These are phyloP conservation scores for Leccinum subtestaceum DNA, from an alignment of 768 basidiomycete genomes.

Conservation along the genomic window DNA sequence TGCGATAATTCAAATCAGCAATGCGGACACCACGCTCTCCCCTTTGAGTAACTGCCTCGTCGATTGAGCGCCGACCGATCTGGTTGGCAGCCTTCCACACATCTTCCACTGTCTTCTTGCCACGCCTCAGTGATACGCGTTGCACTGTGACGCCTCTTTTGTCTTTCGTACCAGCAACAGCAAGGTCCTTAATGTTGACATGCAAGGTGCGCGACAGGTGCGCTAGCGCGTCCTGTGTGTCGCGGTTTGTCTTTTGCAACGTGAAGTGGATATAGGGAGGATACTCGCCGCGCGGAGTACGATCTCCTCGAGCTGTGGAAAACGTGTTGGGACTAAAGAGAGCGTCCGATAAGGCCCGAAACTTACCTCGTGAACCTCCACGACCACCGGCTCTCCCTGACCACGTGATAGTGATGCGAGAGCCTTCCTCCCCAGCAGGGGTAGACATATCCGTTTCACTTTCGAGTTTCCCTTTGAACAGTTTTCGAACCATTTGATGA, in stretches of 20 bases:
- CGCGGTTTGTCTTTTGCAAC: conserved; percentile 94
- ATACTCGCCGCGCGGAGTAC: conserved; percentile 58
- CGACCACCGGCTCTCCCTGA: conserved; percentile 48
- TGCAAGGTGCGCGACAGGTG: conserved; percentile 78
- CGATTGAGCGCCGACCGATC: conserved; percentile 51
- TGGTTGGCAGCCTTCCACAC: conserved; percentile 84
- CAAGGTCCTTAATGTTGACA: conserved; percentile 74
- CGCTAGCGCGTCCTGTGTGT: conserved; percentile 90
- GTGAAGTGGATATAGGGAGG: conserved; percentile 95
- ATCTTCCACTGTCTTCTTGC: conserved; percentile 74
- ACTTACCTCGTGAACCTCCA: conserved; percentile 38
- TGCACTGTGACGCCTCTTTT: conserved; percentile 97
- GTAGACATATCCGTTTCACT: conserved; percentile 66
- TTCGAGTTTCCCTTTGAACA: conserved; percentile 83
- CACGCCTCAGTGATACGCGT: conserved; percentile 76
- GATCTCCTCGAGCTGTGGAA: conserved; percentile 35
- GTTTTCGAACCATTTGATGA: conserved; percentile 75
- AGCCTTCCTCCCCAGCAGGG: conserved; percentile 59
- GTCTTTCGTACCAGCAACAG: conserved; percentile 95
- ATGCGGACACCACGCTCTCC: conserved; percentile 90
- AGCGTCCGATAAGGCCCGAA: not conserved
- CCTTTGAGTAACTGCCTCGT: conserved; percentile 62
- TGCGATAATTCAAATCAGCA: conserved; percentile 83
- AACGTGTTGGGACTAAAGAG: conserved; percentile 1
- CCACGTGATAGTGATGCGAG: conserved; percentile 81